Conservation (phyloP, 2,329 filamentous ascomycete genomes). For the Cladorrhinum sp. region DNA sequence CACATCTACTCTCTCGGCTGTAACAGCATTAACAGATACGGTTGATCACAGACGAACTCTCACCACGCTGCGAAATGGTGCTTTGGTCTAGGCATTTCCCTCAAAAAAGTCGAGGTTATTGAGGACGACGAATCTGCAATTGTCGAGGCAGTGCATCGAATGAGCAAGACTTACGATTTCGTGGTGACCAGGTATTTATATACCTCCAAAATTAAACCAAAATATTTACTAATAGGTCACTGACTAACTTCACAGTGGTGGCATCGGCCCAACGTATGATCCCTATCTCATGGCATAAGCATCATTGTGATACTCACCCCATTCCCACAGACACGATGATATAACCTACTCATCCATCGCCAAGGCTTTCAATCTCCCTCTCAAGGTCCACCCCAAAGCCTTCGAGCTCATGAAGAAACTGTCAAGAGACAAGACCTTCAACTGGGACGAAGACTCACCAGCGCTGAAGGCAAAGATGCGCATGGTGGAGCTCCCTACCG, state of each 20-base stretch:
- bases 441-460: slow-evolving; percentile 80
- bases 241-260: slow-evolving; percentile 58
- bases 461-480: slow-evolving; percentile 76
- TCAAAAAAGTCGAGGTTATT: slow-evolving; percentile 90
- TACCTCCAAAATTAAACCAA: too few relatives aligned
- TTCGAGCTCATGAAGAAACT: slow-evolving; percentile 80
- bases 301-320: not conserved
- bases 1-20: not conserved
- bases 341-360: slow-evolving; percentile 95
- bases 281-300: too few relatives aligned
- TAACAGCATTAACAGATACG: slow-evolving; percentile 9
- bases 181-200: slow-evolving; percentile 71
- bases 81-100: slow-evolving; percentile 59
- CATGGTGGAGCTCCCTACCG: slow-evolving; percentile 85
- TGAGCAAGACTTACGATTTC: slow-evolving; percentile 89
- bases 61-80: slow-evolving; percentile 64
- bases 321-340: slow-evolving; percentile 73
- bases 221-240: too few relatives aligned
- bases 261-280: slow-evolving; percentile 90
- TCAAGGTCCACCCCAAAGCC: slow-evolving; percentile 74
- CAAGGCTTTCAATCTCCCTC: slow-evolving; percentile 75
- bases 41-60: slow-evolving; percentile 55
- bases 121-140: slow-evolving; percentile 91
- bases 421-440: slow-evolving; percentile 71
- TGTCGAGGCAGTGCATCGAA: slow-evolving; percentile 77